phyloP scores from a whole-genome alignment of 495 filamentous ascomycete genomes.

The Apiosordaria backusii region DNA sequence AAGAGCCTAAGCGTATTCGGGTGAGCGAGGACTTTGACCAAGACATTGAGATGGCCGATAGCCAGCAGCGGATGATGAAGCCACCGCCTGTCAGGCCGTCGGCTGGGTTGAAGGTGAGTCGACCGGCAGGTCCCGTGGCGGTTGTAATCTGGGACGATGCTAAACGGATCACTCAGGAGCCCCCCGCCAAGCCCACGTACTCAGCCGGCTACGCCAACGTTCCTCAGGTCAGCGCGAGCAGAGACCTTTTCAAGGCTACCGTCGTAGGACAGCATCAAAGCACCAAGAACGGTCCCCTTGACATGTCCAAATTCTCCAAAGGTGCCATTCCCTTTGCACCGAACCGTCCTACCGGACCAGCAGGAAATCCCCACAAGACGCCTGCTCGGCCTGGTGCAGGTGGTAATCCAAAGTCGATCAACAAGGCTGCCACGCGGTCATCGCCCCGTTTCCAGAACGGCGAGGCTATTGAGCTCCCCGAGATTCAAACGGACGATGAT shows the following conservation, averaged over 20 bases:
- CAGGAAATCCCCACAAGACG: slow-evolving; percentile 52
- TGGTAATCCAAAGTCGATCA: slow-evolving; percentile 35
- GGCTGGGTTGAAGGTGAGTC: slow-evolving; percentile 52
- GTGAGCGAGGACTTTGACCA: slow-evolving; percentile 56
- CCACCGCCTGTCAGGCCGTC: slow-evolving; percentile 76
- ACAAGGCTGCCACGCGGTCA: slow-evolving; percentile 57
- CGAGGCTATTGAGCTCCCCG: slow-evolving; percentile 79
- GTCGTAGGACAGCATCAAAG: slow-evolving; percentile 52
- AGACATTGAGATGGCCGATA: slow-evolving; percentile 38
- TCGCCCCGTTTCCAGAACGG: slow-evolving; percentile 76
- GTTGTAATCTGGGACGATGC: slow-evolving; percentile 7
- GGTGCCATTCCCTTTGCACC: slow-evolving; percentile 87
- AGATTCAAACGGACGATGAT: slow-evolving; percentile 84
- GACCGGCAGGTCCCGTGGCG: background rate
- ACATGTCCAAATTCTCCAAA: slow-evolving; percentile 78
- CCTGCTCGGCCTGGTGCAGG: slow-evolving; percentile 48
- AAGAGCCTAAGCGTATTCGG: slow-evolving; percentile 56
- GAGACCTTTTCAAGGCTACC: slow-evolving; percentile 46
- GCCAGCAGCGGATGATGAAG: slow-evolving; percentile 54
- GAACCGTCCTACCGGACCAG: slow-evolving; percentile 47
- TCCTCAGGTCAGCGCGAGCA: slow-evolving; percentile 41
- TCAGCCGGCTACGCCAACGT: slow-evolving; percentile 59
- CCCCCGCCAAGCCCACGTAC: slow-evolving; percentile 60
- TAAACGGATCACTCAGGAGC: slow-evolving; percentile 47
- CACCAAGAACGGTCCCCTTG: slow-evolving; percentile 62